Base-by-base conservation (phyloP, 2,329 filamentous ascomycete species). In the Neoarthrinium moseri region DNA sequence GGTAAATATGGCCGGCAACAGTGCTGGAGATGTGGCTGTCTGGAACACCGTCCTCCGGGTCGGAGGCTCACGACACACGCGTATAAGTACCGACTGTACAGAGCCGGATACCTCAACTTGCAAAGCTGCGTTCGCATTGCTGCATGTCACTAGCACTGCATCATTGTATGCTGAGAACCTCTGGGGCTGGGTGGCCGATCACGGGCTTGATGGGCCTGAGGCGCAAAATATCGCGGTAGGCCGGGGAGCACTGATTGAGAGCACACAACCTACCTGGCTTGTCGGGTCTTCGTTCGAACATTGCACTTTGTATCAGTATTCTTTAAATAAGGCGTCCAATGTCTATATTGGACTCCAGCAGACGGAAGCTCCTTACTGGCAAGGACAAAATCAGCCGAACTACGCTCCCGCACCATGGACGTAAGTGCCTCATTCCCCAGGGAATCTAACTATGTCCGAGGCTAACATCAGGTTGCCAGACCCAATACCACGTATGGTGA, bases 111-210 rank as follows among this genome's bases (percentile, higher is more conserved):
- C 66, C 1, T 56, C 51, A 10, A 46, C 61, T 35, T 77, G 75
- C 59, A 72, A 70, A 56, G 74, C 70, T 0, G 72, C 73, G 1
- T 75, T 68, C 46, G 57, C 69, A 2, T 58, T 76, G 43, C 57
- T 83, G 23, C 76, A 82, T 52, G 60, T 81, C 5, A 70, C 69
- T 0, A 49, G 58, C 6, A 62, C 62, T 0, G 69, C 69, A 0
- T 71, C 72, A 1, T 69, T 69, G 5, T 80, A 80, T 52, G 66
- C 79, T 35, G 77, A 81, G 57, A 78, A 75, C 49, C 64, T 68
- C 43, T 78, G 73, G 76, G 70, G 68, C 17, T 72, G 67, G 69
- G 61, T 66, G 20, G 61, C 64, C 6, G 74, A 77, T 50, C 74
- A 76, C 58, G 72, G 75, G 47, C 64, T 80, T 11, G 76, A 80